Percentiles rank a stretch among this genome's conserved stretches.
Evolutionary conservation across 352 stramenopile genomes (phyloP).

Genomic region (Phytopythium boreale): DNA sequence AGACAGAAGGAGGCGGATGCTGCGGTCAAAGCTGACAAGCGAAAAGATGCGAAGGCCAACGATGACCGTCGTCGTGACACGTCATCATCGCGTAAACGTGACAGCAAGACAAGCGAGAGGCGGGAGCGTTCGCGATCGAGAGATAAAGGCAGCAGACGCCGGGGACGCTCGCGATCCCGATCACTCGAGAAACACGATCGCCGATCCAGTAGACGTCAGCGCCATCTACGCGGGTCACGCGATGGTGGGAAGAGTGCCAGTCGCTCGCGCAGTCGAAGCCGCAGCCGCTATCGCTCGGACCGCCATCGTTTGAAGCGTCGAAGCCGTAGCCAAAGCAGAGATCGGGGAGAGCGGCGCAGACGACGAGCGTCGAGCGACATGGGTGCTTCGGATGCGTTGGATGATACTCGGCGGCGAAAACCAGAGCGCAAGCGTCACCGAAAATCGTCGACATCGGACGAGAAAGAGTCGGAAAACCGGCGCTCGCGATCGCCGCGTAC

Average conservation of each 20-base stretch:
- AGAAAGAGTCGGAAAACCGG: not conserved
- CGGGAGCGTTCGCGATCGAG: constrained; percentile 13
- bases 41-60: not conserved
- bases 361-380: constrained; percentile 15
- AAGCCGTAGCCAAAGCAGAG: constrained; percentile 28
- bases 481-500: not conserved
- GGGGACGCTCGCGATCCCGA: constrained; percentile 10
- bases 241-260: not conserved
- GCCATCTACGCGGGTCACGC: constrained; percentile 1
- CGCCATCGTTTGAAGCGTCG: constrained; percentile 4
- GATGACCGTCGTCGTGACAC: too few relatives aligned
- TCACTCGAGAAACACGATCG: not conserved
- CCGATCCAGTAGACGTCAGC: constrained; percentile 12
- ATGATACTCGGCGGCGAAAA: constrained; percentile 6
- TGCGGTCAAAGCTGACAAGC: not conserved
- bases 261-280: constrained; percentile 19
- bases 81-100: not conserved
- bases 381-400: not conserved
- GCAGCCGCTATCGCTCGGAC: constrained; percentile 1
- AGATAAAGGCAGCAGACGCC: not conserved
- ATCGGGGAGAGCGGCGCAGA: constrained; percentile 7
- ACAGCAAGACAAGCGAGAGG: constrained; percentile 1
- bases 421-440: constrained; percentile 7
- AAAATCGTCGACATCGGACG: not conserved
- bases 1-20: constrained; percentile 2